A percentile compares a stretch with the other conserved stretches of the same genome.
Evolutionary conservation across 495 filamentous ascomycete species (phyloP).

Genomic region (Neurospora sp.): DNA sequence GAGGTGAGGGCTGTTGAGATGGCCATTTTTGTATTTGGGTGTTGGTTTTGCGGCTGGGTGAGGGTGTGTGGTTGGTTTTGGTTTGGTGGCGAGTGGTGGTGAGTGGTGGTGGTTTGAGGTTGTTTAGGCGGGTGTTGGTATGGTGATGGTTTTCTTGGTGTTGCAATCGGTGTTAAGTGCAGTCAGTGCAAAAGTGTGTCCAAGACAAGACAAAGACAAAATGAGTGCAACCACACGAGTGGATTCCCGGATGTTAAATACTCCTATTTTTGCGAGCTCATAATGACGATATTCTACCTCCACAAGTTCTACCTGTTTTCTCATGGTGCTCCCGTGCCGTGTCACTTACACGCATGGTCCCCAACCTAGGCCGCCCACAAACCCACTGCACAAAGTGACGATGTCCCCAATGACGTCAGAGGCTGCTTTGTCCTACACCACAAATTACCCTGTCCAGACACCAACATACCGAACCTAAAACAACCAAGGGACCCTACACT

Average conservation of each 20-base stretch:
- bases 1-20: constrained; percentile 21
- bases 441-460: no score
- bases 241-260: neutral
- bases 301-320: neutral
- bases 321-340: no score
- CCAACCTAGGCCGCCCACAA: no score
- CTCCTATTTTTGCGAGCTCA: no score
- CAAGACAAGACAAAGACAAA: neutral
- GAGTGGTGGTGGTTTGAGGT: no score
- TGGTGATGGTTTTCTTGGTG: neutral
- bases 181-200: neutral
- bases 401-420: neutral
- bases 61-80: neutral
- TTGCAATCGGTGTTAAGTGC: neutral
- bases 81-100: neutral
- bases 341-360: no score
- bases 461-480: neutral
- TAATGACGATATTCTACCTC: neutral
- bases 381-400: neutral
- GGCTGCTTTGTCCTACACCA: neutral
- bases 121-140: neutral
- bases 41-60: neutral
- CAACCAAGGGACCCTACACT: no score
- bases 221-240: neutral
- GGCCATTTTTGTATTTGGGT: constrained; percentile 16